Base-by-base conservation (phyloP, 805 yeast species). In the Kodamaea hsintzibuensis region DNA sequence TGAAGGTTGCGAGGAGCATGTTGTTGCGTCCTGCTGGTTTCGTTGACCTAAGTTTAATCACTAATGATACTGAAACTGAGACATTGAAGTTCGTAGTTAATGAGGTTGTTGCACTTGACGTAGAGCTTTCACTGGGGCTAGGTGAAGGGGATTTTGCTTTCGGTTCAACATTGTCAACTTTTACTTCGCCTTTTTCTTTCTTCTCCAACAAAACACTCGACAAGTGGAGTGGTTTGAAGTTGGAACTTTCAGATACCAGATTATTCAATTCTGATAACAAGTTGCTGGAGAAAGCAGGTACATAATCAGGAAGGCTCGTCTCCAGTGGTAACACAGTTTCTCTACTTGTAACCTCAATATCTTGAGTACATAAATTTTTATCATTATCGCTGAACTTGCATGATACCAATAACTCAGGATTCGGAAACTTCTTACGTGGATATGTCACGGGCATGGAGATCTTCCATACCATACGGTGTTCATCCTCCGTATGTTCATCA, bases 1-100 rank as follows among this genome's bases (percentile, higher is more conserved):
- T 81, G 45, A 82, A 63, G 0, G 82, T 77, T 1, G 83, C 75
- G n/a, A 82, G 62, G 1, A 82, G 59, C 2, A 74, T 61, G 52
- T 76, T 74, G 57, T 73, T 70, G 44, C 78, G 68, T 7, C 82
- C 81, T 4, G 81, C 80, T 4, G 83, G 77, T 54, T 76, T 77
- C 7, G 81, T 72, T 30, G 81, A 77, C 45, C 79, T 70, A 14
- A 82, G 64, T 50, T 76, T 71, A 5, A 82, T 67, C n/a, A 78
- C 76, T 40, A 82, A 60, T 0, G 81, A 75, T 1, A 70, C 66
- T 5, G 70, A 59, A 1, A 73, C 69, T 7, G 76, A 72, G n/a
- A 72, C 50, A 13, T 48, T 47, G 9, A 62, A 25, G 10, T 47
- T 50, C 12, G 63, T 54, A 27, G 42, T 54, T 12, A 60, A 46